Evolutionary conservation across 2,329 filamentous ascomycete species (phyloP).

Genomic region (Fusarium sp.): DNA sequence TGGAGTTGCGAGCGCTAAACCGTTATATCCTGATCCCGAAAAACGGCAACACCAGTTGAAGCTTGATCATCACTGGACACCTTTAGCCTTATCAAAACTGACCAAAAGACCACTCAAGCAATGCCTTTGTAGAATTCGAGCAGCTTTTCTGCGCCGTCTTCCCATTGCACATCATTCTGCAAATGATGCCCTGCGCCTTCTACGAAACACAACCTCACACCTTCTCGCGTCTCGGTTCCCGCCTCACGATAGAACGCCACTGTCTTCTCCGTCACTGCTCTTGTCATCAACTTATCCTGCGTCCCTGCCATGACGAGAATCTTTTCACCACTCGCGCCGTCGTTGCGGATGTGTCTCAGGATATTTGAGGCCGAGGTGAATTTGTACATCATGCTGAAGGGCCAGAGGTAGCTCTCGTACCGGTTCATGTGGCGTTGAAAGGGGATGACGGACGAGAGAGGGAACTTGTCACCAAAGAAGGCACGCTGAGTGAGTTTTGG

Average conservation of each 20-base stretch:
- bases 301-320: conserved; percentile 60
- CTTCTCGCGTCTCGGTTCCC: conserved; percentile 41
- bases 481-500: conserved; percentile 63
- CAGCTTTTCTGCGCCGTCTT: conserved; percentile 63
- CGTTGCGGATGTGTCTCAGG: conserved; percentile 54
- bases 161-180: conserved; percentile 67
- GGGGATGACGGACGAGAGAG: conserved; percentile 56
- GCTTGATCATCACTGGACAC: neutral
- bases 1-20: conserved; percentile 21
- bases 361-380: conserved; percentile 61
- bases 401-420: conserved; percentile 69
- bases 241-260: conserved; percentile 51
- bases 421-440: conserved; percentile 62
- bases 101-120: neutral
- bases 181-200: conserved; percentile 66
- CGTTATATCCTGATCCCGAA: conserved; percentile 1
- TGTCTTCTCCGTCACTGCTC: conserved; percentile 56
- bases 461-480: conserved; percentile 66
- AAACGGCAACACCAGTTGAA: neutral
- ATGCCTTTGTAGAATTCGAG: conserved; percentile 57
- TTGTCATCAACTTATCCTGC: conserved; percentile 60
- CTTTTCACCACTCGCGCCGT: conserved; percentile 38
- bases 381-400: conserved; percentile 62
- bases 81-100: neutral
- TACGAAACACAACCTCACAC: conserved; percentile 61